phyloP scores from a whole-genome alignment of 208 protist species.

The Leishmania aethiopica region DNA sequence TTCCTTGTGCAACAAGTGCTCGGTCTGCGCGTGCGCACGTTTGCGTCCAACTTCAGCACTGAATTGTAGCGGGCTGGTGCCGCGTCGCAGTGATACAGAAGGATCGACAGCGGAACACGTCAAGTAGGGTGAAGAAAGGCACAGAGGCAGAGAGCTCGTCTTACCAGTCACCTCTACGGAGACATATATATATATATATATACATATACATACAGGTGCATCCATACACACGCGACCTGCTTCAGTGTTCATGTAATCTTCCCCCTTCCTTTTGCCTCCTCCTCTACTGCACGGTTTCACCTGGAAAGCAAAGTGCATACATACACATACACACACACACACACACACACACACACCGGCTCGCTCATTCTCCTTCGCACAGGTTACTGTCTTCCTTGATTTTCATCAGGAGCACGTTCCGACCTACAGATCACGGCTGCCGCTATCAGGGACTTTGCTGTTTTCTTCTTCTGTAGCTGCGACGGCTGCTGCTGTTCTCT shows the following conservation, averaged over 20 bases:
- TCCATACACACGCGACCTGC: neutral
- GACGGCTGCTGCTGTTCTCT: neutral
- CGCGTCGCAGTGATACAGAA: neutral
- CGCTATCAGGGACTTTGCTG: neutral
- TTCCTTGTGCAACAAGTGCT: neutral
- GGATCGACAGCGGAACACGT: neutral
- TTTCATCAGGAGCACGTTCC: neutral
- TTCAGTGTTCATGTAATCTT: conserved; percentile 12
- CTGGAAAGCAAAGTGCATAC: neutral
- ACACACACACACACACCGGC: neutral
- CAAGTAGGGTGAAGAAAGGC: neutral
- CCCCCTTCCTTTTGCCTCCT: neutral
- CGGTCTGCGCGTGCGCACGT: neutral
- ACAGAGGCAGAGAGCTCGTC: too few species aligned
- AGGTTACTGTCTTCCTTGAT: conserved; percentile 15
- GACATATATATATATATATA: neutral
- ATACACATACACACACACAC: neutral
- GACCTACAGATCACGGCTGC: neutral
- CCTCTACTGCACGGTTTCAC: neutral
- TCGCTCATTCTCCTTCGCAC: neutral
- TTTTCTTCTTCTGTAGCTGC: neutral
- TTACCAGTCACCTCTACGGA: neutral
- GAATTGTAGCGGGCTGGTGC: neutral
- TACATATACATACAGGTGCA: neutral
- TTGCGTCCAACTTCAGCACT: neutral